These are phyloP conservation scores for Zymoseptoria passerinii DNA, from an alignment of 2,329 filamentous ascomycete genomes.

Conservation along the genomic window DNA sequence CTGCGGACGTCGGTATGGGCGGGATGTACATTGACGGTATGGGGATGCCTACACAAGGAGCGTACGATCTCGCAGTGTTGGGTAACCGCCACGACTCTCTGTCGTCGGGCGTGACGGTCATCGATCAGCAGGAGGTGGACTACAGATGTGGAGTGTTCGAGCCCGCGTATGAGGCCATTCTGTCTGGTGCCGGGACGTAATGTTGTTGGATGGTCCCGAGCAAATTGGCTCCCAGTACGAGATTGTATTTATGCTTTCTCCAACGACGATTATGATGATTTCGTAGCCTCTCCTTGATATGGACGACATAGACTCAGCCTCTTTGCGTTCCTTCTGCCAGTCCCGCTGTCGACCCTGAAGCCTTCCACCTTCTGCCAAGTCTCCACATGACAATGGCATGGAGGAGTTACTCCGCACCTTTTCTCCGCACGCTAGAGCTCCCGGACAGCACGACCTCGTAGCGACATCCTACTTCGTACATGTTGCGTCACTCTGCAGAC, in stretches of 20 bases:
- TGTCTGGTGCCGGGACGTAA: neutral
- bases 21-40: slow-evolving; percentile 15
- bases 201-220: too few species aligned
- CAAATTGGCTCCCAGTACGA: neutral
- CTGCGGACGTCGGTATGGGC: slow-evolving; percentile 14
- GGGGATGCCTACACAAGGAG: slow-evolving; percentile 12
- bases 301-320: too few species aligned
- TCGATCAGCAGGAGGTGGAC: slow-evolving; percentile 23
- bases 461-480: neutral
- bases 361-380: neutral
- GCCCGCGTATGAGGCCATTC: slow-evolving; percentile 13
- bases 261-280: neutral
- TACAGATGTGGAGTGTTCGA: slow-evolving; percentile 21
- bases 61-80: slow-evolving; percentile 21
- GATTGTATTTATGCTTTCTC: neutral
- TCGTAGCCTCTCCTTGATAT: too few species aligned
- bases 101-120: slow-evolving; percentile 25
- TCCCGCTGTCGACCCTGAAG: neutral
- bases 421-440: neutral
- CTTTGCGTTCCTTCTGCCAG: too few species aligned
- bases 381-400: neutral
- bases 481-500: neutral
- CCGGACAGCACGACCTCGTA: neutral
- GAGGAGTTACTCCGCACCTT: neutral
- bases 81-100: slow-evolving; percentile 19